Percentiles rank a stretch among this genome's conserved stretches.
phyloP scores from a whole-genome alignment of 129 eudicot species.

The Solidago caesia region DNA sequence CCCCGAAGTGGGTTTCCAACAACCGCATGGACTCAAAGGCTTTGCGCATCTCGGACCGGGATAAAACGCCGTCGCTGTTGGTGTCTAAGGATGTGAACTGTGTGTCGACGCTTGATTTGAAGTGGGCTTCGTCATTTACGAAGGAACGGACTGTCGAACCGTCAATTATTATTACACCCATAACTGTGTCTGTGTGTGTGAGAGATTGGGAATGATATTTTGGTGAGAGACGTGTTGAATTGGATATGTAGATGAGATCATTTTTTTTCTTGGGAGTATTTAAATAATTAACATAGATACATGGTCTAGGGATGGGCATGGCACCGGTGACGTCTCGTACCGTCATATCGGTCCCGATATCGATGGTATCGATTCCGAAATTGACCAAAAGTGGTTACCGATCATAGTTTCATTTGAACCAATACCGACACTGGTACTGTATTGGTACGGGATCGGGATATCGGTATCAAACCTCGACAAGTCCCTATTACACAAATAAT shows the following conservation, averaged over 20 bases:
- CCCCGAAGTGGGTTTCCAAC: constrained; percentile 74
- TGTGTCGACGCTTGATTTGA: constrained; percentile 61
- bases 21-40: constrained; percentile 71
- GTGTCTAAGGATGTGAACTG: constrained; percentile 53
- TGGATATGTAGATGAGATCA: not conserved
- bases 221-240: not conserved
- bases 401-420: too few relatives aligned
- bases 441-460: too few relatives aligned
- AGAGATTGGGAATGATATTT: not conserved
- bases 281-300: too few relatives aligned
- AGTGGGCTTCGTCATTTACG: constrained; percentile 62
- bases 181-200: constrained; percentile 8
- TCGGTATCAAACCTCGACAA: too few relatives aligned
- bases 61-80: constrained; percentile 77
- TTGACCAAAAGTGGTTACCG: too few relatives aligned
- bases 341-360: too few relatives aligned
- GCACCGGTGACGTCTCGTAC: too few relatives aligned
- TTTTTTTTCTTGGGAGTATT: not conserved
- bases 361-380: too few relatives aligned
- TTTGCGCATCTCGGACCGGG: constrained; percentile 71
- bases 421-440: too few relatives aligned
- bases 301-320: too few relatives aligned
- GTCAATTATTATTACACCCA: constrained; percentile 82
- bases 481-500: too few relatives aligned
- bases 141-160: constrained; percentile 78